phyloP scores from a whole-genome alignment of 2,329 filamentous ascomycete species.

The Diaporthe caulivora region DNA sequence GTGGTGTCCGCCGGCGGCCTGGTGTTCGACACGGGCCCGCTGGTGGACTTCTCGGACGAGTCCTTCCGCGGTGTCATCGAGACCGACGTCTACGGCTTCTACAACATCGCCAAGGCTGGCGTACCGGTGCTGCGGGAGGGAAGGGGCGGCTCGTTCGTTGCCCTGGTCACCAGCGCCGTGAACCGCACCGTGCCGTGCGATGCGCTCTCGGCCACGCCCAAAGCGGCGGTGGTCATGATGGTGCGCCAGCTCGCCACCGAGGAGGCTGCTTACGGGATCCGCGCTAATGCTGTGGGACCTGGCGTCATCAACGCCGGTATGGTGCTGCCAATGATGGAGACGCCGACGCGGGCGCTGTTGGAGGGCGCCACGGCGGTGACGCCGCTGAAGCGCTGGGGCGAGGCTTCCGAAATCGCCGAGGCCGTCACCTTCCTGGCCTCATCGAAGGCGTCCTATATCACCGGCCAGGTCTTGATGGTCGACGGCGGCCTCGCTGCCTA shows the following conservation, averaged over 20 bases:
- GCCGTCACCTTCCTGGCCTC: conserved; percentile 42
- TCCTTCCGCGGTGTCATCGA: conserved; percentile 23
- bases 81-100: conserved; percentile 24
- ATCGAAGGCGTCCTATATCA: conserved; percentile 42
- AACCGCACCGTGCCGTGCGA: conserved; percentile 17
- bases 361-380: conserved; percentile 40
- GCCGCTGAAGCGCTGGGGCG: conserved; percentile 43
- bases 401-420: conserved; percentile 41
- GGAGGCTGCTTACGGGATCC: conserved; percentile 16
- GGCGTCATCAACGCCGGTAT: conserved; percentile 25
- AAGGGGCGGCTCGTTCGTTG: conserved; percentile 21
- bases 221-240: conserved; percentile 10
- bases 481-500: conserved; percentile 41
- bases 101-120: conserved; percentile 21
- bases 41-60: conserved; percentile 2
- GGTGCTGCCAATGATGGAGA: conserved; percentile 19
- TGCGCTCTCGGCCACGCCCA: conserved; percentile 17
- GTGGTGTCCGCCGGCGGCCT: conserved; percentile 22
- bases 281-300: not conserved
- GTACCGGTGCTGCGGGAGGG: conserved; percentile 9
- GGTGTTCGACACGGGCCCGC: conserved; percentile 17
- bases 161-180: conserved; percentile 18
- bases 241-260: conserved; percentile 30
- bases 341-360: conserved; percentile 32
- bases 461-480: conserved; percentile 43